A percentile compares a stretch with the other conserved stretches of the same genome.
phyloP scores from a whole-genome alignment of 257 asterid species.

The Mitragyna speciosa region DNA sequence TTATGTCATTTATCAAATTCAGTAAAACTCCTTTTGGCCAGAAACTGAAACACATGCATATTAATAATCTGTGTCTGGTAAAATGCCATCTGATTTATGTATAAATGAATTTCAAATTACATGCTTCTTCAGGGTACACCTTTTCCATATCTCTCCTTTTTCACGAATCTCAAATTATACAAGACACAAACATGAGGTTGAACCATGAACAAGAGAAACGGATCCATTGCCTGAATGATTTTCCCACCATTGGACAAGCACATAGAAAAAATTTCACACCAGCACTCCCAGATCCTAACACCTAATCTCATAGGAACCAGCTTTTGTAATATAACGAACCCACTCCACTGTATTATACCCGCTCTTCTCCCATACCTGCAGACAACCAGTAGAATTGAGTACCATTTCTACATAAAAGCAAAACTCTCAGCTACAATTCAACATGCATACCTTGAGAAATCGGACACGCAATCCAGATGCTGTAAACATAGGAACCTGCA shows the following conservation, averaged over 20 bases:
- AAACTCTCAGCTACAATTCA: not conserved
- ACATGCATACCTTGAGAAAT: conserved; percentile 72
- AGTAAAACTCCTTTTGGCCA: not conserved
- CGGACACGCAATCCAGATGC: conserved; percentile 99
- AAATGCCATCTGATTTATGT: not conserved
- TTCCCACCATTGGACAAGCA: not conserved
- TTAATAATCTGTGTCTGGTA: not conserved
- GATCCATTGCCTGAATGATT: not conserved
- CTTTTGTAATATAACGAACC: conserved; percentile 98
- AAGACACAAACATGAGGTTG: not conserved
- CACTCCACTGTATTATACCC: conserved; percentile 99
- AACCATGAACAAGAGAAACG: not conserved
- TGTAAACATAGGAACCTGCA: conserved; percentile 98
- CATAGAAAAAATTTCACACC: not conserved
- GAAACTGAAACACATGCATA: not conserved
- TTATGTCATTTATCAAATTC: not conserved
- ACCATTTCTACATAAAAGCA: conserved; percentile 7
- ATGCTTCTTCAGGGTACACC: not conserved
- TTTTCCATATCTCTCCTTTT: not conserved
- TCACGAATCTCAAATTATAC: not conserved
- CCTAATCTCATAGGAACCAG: conserved; percentile 96
- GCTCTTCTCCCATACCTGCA: conserved; percentile 99
- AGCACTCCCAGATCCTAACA: conserved; percentile 44
- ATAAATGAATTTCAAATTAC: not conserved
- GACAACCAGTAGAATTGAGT: conserved; percentile 12